These are phyloP conservation scores for Nannochloropsis oceanica DNA, from an alignment of 108 stramenopile species.

Conservation along the genomic window DNA sequence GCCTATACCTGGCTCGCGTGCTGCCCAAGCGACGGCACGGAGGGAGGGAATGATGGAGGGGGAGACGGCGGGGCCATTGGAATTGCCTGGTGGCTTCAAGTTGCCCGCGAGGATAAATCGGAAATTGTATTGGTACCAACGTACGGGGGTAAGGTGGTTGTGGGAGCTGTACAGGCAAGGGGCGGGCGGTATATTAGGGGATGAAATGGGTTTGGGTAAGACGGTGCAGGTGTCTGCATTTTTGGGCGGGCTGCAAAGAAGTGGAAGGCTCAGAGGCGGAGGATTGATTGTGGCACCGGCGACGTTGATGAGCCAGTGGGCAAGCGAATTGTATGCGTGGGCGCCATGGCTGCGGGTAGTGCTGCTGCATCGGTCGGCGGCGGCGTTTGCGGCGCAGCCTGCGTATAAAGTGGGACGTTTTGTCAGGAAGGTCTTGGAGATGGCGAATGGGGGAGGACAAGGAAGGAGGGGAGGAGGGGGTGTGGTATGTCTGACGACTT, in stretches of 20 bases:
- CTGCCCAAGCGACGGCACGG: neutral
- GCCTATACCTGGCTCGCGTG: neutral
- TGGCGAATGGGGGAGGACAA: neutral
- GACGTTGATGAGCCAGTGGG: slow-evolving; percentile 85
- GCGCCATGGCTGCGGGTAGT: slow-evolving; percentile 55
- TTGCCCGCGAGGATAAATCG: neutral
- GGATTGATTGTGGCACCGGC: slow-evolving; percentile 71
- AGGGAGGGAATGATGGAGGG: neutral
- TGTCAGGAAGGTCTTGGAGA: neutral
- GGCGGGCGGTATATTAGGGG: slow-evolving; percentile 79
- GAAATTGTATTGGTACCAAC: neutral
- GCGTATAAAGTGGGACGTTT: neutral
- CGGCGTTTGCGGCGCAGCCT: slow-evolving; percentile 19
- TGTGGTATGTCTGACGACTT: slow-evolving; percentile 61
- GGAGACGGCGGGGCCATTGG: neutral
- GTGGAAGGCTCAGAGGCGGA: slow-evolving; percentile 47
- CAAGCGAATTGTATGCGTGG: slow-evolving; percentile 70
- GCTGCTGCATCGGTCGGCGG: slow-evolving; percentile 32
- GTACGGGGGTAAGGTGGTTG: slow-evolving; percentile 69
- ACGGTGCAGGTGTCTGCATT: slow-evolving; percentile 80
- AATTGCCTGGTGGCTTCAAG: neutral
- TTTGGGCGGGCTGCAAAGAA: slow-evolving; percentile 62
- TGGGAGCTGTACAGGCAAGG: slow-evolving; percentile 81
- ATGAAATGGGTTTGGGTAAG: slow-evolving; percentile 90
- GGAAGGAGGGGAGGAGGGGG: neutral